Evolutionary conservation across 169 alveolate species (phyloP), one percentile per base, ranked within the genome.

Genomic region (Condylostoma magnum): DNA sequence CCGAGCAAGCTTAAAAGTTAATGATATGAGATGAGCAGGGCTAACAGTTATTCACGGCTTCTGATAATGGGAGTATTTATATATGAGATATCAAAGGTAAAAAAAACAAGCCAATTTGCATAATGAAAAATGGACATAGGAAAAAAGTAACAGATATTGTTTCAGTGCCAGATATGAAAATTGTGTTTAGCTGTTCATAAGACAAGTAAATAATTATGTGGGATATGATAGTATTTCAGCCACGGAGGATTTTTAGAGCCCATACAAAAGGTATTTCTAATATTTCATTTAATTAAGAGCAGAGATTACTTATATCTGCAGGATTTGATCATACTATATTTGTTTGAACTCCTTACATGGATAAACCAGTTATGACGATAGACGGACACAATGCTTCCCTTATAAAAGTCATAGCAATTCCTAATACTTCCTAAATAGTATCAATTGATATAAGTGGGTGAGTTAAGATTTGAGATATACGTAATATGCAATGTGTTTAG

Each of bases 281-380:
- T 6, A 51, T 86, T 31, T 80, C 90, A 1, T 90, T 85, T 78
- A 77, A 90, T 77, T 55, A 67, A 44, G 87, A 82, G 50, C 76
- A 78, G 41, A 82, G 83, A 48, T 73, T 86, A 37, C 58, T 90
- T 18, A 85, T 84, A 63, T 76, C 92, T 30, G 91, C 90, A 38
- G 96, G 96, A 10, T 90, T 90, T 76, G 93, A 86, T 54, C 96
- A 90, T 79, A 86, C 84, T 66, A 83, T 90, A 31, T 85, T 57
- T 71, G 93, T 90, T n/a, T 90, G 93, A 89, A 89, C 86, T 68
- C 96, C 96, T n/a, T 90, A 83, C 69, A 83, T 90, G 4, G 94
- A 87, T 70, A 84, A 72, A 44, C 76, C 78, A 48, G 82, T 87
- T 44, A 79, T 80, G 55, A 90, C 85, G 48, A 84, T 90, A 28